Evolutionary conservation across 768 basidiomycete genomes (phyloP), one percentile per base, ranked within the genome.

Genomic region (Agrocybe pediades): DNA sequence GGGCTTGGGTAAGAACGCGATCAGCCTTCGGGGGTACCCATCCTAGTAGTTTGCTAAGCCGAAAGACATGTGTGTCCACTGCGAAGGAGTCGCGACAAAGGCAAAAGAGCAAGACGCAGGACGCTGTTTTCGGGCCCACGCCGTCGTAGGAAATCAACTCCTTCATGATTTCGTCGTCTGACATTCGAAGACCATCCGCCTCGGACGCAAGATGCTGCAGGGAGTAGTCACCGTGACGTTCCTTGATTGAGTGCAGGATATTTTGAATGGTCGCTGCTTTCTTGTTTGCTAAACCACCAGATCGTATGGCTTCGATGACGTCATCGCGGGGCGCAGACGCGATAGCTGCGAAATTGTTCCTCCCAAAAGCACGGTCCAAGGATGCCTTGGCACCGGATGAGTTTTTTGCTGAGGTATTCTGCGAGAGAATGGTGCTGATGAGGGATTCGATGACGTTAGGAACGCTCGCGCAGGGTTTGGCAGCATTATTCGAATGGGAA

Each of bases 61-160:
- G 71, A 59, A 76, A 85, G 21, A 86, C 78, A 55, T 85, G 84
- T 7, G 85, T 86, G 55, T 86, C 84, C 45, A 86, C 85, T 0
- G 85, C 82, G 51, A 86, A 85, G 0, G 81, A 80, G 41, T 80
- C 72, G n/a, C 84, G 71, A 4, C 79, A 82, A 6, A 86, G 70
- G 57, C 82, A 83, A 63, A 86, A 84, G 20, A 84, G 71, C 11
- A 85, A 65, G 0, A 86, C 84, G 54, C 84, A 86, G 0, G 84
- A 80, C 1, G 83, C 84, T 1, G 83, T 85, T 66, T 85, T 85
- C 1, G 82, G 84, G 1, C 84, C 83, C 9, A 86, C 83, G 0
- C 84, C 84, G 25, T 75, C 66, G 51, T 80, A 80, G 3, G 81
- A 75, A 13, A 83, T 75, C 23, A 86, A 73, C 56, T 81, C 83